phyloP scores from a whole-genome alignment of 768 basidiomycete genomes.

The Leccinum ochraceum region DNA sequence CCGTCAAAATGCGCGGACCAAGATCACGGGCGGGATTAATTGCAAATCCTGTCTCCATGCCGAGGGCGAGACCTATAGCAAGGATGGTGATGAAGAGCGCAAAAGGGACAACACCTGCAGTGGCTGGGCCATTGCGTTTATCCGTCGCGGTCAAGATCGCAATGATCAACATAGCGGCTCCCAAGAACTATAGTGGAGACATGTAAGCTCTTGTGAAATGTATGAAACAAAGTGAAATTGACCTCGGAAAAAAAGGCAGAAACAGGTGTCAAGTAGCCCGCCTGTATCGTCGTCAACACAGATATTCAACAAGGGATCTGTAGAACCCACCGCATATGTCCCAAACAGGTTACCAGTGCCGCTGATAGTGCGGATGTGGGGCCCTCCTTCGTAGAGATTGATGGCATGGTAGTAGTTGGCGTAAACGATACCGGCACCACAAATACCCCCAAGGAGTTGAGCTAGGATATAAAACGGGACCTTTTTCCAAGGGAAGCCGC shows the following conservation, averaged over 20 bases:
- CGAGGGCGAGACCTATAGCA: conserved; percentile 58
- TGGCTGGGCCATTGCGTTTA: conserved; percentile 48
- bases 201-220: not conserved
- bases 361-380: conserved; percentile 52
- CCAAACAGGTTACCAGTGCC: conserved; percentile 60
- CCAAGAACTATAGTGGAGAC: conserved; percentile 50
- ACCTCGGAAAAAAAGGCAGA: conserved; percentile 51
- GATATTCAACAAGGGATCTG: not conserved
- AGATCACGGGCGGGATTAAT: conserved; percentile 75
- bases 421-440: conserved; percentile 60
- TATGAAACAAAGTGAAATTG: not conserved
- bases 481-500: conserved; percentile 79
- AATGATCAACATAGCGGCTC: conserved; percentile 55
- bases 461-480: conserved; percentile 69
- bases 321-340: conserved; percentile 56
- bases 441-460: conserved; percentile 61
- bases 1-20: conserved; percentile 65
- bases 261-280: conserved; percentile 43
- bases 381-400: conserved; percentile 59
- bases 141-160: conserved; percentile 56
- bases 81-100: conserved; percentile 56
- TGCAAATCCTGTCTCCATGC: conserved; percentile 66
- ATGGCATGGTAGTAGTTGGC: conserved; percentile 73
- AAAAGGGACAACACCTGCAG: conserved; percentile 54
- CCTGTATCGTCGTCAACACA: conserved; percentile 27